phyloP scores from a whole-genome alignment of 192 early-diverging fungal species.

The Backusella tuberculispora region DNA sequence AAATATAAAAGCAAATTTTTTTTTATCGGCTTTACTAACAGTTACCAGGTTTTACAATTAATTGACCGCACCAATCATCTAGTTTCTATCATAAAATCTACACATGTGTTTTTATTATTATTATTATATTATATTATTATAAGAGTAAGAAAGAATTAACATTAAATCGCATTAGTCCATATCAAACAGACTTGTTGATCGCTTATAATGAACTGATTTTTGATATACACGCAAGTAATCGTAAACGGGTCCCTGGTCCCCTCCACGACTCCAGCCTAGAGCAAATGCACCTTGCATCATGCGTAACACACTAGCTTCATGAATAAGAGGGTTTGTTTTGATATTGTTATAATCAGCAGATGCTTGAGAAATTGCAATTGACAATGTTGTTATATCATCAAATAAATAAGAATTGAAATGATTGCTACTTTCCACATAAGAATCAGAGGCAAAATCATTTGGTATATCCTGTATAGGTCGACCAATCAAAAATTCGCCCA shows the following conservation, averaged over 20 bases:
- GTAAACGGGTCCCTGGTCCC: constrained; percentile 44
- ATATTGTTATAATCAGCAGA: constrained; percentile 35
- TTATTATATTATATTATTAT: too few relatives aligned
- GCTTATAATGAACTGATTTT: constrained; percentile 25
- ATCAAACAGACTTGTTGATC: neutral
- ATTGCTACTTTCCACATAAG: constrained; percentile 2
- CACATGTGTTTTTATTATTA: too few relatives aligned
- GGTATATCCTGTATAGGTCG: constrained; percentile 25
- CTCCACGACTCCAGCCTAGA: constrained; percentile 47
- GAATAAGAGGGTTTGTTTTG: constrained; percentile 18
- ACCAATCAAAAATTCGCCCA: constrained; percentile 57
- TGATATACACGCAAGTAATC: constrained; percentile 49
- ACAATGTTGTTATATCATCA: constrained; percentile 25
- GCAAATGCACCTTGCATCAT: constrained; percentile 48
- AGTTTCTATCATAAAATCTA: too few relatives aligned
- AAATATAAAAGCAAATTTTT: neutral
- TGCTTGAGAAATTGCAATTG: constrained; percentile 38
- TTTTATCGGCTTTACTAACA: too few relatives aligned
- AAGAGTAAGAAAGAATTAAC: too few relatives aligned
- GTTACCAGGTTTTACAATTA: too few relatives aligned
- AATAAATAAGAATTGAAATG: constrained; percentile 47
- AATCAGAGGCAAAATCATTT: too few relatives aligned
- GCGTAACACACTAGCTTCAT: constrained; percentile 45
- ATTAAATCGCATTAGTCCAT: neutral
- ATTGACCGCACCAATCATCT: too few relatives aligned